Conservation (phyloP, 2,329 filamentous ascomycete genomes). For the Colletotrichum sublineola region DNA sequence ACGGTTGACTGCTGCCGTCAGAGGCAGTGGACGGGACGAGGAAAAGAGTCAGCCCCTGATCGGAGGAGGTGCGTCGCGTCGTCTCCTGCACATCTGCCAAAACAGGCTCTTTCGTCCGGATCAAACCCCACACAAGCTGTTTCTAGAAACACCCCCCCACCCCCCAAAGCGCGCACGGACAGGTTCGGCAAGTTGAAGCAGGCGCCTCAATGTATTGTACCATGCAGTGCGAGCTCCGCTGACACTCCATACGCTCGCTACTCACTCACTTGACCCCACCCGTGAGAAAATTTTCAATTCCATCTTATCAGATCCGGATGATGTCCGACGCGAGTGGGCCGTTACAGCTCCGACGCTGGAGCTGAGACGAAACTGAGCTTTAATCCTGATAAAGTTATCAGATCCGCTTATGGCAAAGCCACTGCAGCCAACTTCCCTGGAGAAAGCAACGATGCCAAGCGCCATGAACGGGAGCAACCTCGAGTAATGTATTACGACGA, state of each 20-base stretch:
- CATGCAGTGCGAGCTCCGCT: background rate
- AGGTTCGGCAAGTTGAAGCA: constrained; percentile 9
- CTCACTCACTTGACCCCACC: background rate
- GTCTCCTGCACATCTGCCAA: constrained; percentile 8
- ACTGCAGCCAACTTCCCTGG: constrained; percentile 30
- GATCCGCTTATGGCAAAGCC: constrained; percentile 48
- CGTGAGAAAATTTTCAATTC: constrained; percentile 18
- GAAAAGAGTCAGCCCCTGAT: constrained; percentile 28
- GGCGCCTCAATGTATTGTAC: constrained; percentile 4
- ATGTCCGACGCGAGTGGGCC: background rate
- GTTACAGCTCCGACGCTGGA: constrained; percentile 15
- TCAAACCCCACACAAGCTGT: constrained; percentile 23
- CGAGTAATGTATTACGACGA: background rate
- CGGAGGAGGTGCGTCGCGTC: background rate
- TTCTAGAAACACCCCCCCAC: constrained; percentile 6
- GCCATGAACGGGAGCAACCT: background rate
- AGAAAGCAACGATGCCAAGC: constrained; percentile 11
- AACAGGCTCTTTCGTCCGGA: constrained; percentile 32
- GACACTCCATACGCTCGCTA: background rate
- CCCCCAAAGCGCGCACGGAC: constrained; percentile 1
- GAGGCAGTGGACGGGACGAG: background rate
- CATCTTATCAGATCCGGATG: constrained; percentile 39
- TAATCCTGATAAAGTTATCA: constrained; percentile 51
- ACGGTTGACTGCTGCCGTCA: constrained; percentile 4
- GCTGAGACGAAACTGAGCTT: constrained; percentile 25